A percentile compares a stretch with the other conserved stretches of the same genome.
These are phyloP conservation scores for Dalbergia cultrata DNA, from an alignment of 306 rosid genomes.

Conservation along the genomic window DNA sequence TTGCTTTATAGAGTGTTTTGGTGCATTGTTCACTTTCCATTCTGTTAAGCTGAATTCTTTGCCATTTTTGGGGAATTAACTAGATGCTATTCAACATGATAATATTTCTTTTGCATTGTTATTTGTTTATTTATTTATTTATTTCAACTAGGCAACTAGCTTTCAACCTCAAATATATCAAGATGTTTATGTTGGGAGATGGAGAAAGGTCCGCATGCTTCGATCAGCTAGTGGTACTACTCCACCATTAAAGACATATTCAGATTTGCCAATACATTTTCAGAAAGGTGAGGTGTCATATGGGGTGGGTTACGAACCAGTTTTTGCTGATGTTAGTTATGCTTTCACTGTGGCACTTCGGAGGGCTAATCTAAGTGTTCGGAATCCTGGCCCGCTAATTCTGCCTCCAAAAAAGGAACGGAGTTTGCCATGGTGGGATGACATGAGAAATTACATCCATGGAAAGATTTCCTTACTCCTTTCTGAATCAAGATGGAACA, in stretches of 20 bases:
- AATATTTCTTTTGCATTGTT: slow-evolving; percentile 44
- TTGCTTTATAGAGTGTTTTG: background rate
- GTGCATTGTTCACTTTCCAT: slow-evolving; percentile 6
- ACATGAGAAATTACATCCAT: slow-evolving; percentile 93
- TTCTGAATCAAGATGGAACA: slow-evolving; percentile 76
- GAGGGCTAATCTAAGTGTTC: slow-evolving; percentile 90
- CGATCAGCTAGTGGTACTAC: slow-evolving; percentile 99
- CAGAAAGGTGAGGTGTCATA: slow-evolving; percentile 82
- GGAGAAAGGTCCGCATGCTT: slow-evolving; percentile 95
- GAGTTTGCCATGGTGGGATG: slow-evolving; percentile 99
- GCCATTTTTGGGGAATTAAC: background rate
- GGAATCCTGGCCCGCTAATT: slow-evolving; percentile 63
- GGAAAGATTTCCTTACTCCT: slow-evolving; percentile 78
- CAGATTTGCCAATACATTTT: slow-evolving; percentile 82
- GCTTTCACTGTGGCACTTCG: slow-evolving; percentile 97
- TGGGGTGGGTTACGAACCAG: slow-evolving; percentile 98
- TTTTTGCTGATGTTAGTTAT: slow-evolving; percentile 91
- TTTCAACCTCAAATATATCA: slow-evolving; percentile 95
- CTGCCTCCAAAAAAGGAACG: slow-evolving; percentile 85
- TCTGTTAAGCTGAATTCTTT: slow-evolving; percentile 10
- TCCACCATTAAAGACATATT: slow-evolving; percentile 92
- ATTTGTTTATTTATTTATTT: slow-evolving; percentile 39
- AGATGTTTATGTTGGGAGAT: slow-evolving; percentile 90
- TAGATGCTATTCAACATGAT: slow-evolving; percentile 8
- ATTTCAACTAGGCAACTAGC: slow-evolving; percentile 83